Percentiles rank a stretch among this genome's conserved stretches.
Conservation (phyloP, 2,329 filamentous ascomycete species). For the Monilinia fructigena region DNA sequence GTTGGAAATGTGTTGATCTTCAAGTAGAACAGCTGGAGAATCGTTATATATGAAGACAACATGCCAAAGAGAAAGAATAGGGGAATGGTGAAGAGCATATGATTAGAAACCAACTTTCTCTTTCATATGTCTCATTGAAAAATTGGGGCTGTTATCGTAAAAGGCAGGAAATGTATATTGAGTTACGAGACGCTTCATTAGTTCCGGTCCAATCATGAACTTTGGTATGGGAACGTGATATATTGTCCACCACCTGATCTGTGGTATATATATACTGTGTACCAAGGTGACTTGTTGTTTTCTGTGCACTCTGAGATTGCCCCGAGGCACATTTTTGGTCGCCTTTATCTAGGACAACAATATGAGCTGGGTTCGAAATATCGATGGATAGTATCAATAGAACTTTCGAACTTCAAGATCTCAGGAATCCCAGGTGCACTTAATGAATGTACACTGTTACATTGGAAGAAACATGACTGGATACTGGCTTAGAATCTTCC, state of each 20-base stretch:
- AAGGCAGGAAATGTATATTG: neutral
- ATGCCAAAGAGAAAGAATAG: neutral
- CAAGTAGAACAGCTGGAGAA: neutral
- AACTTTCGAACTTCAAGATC: no score
- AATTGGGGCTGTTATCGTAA: neutral
- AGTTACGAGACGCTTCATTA: neutral
- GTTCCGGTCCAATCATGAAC: neutral
- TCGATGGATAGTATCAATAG: no score
- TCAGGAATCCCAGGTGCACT: no score
- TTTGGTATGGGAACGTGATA: neutral
- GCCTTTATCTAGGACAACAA: no score
- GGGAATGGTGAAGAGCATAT: neutral
- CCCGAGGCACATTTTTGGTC: no score
- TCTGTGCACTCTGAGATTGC: no score
- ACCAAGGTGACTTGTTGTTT: no score
- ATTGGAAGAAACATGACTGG: no score
- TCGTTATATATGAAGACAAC: neutral
- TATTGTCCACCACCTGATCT: neutral
- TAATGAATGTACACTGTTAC: no score
- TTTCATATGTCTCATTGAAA: neutral
- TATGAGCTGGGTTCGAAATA: no score
- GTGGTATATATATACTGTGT: no score
- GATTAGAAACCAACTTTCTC: neutral
- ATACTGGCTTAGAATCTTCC: no score
- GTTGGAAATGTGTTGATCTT: neutral